Base-by-base conservation (phyloP, 495 filamentous ascomycete genomes). In the Filosporella fistucella region DNA sequence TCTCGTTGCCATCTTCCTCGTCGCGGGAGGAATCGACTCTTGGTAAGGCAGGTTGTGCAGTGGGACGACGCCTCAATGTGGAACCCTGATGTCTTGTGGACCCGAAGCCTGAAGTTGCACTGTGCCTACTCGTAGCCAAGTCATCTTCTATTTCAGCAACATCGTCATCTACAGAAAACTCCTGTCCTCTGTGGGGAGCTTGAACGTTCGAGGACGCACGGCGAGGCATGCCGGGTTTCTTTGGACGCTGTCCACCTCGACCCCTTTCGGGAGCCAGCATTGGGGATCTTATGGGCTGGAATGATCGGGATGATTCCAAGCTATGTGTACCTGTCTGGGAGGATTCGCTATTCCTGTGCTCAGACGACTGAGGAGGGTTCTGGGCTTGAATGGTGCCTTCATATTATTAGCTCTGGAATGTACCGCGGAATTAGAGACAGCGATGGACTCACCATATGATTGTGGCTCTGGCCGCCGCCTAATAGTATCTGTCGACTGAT, bases 101-200 rank as follows among this genome's bases (percentile, higher is more conserved):
- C 37, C 61, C 45, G 61, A 62, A 55, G 4, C 58, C 58, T 28
- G 57, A 60, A 1, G 51, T 36, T 36, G 52, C 53, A 23, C 70
- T 63, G 6, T 47, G 47, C n/a, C 16, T 26, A 22, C 49, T 45
- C 14, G 24, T 35, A 17, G 52, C 47, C 32, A 68, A 32, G 51
- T 81, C 82, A 23, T 65, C 71, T 59, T 93, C 86, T 21, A 96
- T 81, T 64, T 99, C 93, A 37, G 78, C 73, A 18, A 84, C 75
- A 62, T 87, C 89, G 64, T 99, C 93, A 57, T 99, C 93, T 17
- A 88, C 90, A 8, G 91, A 96, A 64, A 96, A 99, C 52, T 88
- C 80, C 61, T 89, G 88, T 12, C 89, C 86, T 52, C 84, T 83
- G 54, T 91, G 81, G 14, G 88, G 89, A 13, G 77, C 74, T 48